These are phyloP conservation scores for Eucalyptus sp. DNA, from an alignment of 345 rosid species.

Conservation along the genomic window DNA sequence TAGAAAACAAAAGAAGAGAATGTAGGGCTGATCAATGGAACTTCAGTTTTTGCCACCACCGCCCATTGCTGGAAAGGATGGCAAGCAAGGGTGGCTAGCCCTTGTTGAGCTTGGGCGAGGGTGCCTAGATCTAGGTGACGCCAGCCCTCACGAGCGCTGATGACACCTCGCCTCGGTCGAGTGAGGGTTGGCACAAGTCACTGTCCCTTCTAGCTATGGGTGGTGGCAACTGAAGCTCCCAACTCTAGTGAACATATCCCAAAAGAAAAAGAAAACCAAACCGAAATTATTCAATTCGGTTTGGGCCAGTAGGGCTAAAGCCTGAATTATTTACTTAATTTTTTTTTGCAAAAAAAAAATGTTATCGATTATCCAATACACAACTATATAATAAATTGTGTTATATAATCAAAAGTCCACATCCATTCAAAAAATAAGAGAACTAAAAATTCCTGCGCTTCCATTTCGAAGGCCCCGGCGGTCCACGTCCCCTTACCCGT, in stretches of 20 bases:
- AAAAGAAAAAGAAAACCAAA: not conserved
- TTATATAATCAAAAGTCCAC: not conserved
- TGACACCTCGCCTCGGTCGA: rapidly evolving
- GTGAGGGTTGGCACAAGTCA: rapidly evolving
- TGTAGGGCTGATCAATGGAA: no score
- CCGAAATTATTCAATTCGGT: not conserved
- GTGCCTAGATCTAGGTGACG: rapidly evolving
- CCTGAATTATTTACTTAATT: not conserved
- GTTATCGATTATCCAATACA: not conserved
- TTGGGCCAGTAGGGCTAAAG: not conserved
- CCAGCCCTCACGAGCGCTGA: rapidly evolving
- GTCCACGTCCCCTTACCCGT: not conserved
- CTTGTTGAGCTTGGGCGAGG: rapidly evolving
- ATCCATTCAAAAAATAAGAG: not conserved
- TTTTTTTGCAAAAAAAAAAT: not conserved
- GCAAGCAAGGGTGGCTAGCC: no score
- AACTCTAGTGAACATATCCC: no score
- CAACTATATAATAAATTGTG: not conserved
- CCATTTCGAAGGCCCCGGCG: not conserved
- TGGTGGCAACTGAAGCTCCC: no score
- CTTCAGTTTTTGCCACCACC: rapidly evolving
- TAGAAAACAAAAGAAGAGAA: no score
- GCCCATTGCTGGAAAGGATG: rapidly evolving
- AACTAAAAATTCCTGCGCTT: not conserved
- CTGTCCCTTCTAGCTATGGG: rapidly evolving